A percentile compares a stretch with the other conserved stretches of the same genome.
Conservation (phyloP, 257 asterid species). For the Penstemon barbatus region DNA sequence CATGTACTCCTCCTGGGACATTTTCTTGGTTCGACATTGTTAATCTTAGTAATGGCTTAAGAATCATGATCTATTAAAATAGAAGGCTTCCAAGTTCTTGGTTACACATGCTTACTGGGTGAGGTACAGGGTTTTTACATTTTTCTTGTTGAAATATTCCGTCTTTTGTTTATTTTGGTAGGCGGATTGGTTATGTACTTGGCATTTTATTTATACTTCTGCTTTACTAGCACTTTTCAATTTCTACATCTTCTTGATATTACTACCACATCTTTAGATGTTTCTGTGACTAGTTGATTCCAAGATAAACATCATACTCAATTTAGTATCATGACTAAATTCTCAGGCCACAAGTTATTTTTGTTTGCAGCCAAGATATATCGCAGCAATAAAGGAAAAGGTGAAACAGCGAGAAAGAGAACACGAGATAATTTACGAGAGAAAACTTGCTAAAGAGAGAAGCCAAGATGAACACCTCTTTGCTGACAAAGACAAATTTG, state of each 20-base stretch:
- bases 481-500: constrained; percentile 80
- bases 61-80: not conserved
- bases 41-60: not conserved
- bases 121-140: not conserved
- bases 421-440: constrained; percentile 80
- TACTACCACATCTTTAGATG: not conserved
- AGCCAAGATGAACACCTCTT: constrained; percentile 73
- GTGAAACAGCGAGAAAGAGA: constrained; percentile 84
- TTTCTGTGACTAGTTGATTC: not conserved
- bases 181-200: not conserved
- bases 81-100: not conserved
- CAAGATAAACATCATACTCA: constrained; percentile 9
- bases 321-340: constrained; percentile 8
- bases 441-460: constrained; percentile 93
- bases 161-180: constrained; percentile 5
- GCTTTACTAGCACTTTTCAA: not conserved
- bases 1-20: not conserved
- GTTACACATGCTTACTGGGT: not conserved
- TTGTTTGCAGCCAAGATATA: constrained; percentile 76
- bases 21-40: not conserved
- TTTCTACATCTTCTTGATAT: not conserved
- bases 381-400: constrained; percentile 60
- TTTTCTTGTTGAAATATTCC: not conserved
- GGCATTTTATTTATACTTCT: not conserved
- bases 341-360: constrained; percentile 9